Conservation (phyloP, 1,139 yeast species). For the Arxiozyma telluris region DNA sequence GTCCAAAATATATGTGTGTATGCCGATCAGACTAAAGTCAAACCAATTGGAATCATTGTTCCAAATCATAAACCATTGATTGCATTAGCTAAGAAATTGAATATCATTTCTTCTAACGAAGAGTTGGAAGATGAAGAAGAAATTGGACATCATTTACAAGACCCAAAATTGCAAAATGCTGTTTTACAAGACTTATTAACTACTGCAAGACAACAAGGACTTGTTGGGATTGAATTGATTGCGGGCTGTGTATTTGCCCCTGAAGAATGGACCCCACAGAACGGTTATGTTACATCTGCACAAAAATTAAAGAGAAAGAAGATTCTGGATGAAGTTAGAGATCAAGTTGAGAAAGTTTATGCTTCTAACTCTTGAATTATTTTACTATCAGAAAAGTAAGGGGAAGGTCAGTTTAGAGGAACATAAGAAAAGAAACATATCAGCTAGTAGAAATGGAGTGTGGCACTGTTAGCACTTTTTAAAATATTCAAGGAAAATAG, state of each 20-base stretch:
- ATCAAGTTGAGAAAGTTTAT: conserved; percentile 52
- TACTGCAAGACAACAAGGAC: conserved; percentile 75
- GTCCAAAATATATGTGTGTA: conserved; percentile 83
- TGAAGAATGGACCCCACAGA: conserved; percentile 97
- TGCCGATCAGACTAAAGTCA: conserved; percentile 78
- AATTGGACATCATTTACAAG: conserved; percentile 44
- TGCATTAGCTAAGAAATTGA: conserved; percentile 47
- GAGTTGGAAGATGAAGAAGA: conserved; percentile 20
- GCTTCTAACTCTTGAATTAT: not conserved
- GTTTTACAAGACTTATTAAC: conserved; percentile 53
- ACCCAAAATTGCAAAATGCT: conserved; percentile 47
- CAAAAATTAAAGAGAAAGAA: conserved; percentile 93
- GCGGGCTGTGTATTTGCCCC: conserved; percentile 71
- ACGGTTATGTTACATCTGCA: conserved; percentile 88
- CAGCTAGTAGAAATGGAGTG: too few species aligned
- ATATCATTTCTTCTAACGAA: conserved; percentile 39
- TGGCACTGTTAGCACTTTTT: too few species aligned
- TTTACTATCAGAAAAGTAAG: not conserved
- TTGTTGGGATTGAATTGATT: conserved; percentile 77
- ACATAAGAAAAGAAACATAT: too few species aligned
- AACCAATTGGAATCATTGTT: conserved; percentile 84
- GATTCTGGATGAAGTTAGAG: conserved; percentile 59
- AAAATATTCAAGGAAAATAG: too few species aligned
- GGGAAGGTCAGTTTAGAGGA: not conserved
- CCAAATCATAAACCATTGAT: conserved; percentile 66